Evolutionary conservation across 2,329 filamentous ascomycete species (phyloP), one percentile per base, ranked within the genome.

Genomic region (Colletotrichum theobromicola): DNA sequence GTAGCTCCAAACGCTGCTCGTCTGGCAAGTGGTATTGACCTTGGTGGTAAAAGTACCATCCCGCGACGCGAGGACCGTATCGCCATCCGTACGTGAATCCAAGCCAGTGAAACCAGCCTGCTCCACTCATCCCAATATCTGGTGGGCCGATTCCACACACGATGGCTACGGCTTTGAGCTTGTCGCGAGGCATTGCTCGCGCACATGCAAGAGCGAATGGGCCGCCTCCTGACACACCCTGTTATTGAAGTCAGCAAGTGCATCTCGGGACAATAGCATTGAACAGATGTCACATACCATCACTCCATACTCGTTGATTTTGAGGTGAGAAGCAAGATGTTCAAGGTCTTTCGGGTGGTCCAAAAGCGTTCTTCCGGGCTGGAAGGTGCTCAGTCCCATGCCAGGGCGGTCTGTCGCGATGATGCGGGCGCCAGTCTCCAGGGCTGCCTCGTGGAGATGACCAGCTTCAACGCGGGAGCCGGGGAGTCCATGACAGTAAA

Each of bases 401-500:
- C 86, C 86, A 1, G 86, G 86, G 1, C 86, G 81, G 67, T 87
- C 86, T 4, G 84, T 77, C 5, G 83, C 79, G 46, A 87, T 79
- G 53, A 87, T 30, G 9, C 83, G 83, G 18, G 84, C 72, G 6
- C 77, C 75, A 10, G 77, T 78, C 4, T 76, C 75, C 4, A 75
- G 70, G 12, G 81, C 83, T 6, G 79, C 62, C 4, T 76, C 67
- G 46, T 83, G 77, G 21, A 82, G 66, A 12, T 76, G 76, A 7
- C 70, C 72, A 8, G 78, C 83, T 70, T 87, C 86, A 13, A 86
- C 77, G 7, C 85, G 85, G 5, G 83, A 86, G 1, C 81, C 81
- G 0, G 85, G 86, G 67, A 83, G 85, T 10, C 85, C 86, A 75
- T 88, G 86, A 66, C 87, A 85, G 76, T 82, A 85, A 34, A 88